Percentiles rank a stretch among this genome's conserved stretches.
Evolutionary conservation across 805 yeast species (phyloP).

Genomic region (Yarrowia keelungensis): DNA sequence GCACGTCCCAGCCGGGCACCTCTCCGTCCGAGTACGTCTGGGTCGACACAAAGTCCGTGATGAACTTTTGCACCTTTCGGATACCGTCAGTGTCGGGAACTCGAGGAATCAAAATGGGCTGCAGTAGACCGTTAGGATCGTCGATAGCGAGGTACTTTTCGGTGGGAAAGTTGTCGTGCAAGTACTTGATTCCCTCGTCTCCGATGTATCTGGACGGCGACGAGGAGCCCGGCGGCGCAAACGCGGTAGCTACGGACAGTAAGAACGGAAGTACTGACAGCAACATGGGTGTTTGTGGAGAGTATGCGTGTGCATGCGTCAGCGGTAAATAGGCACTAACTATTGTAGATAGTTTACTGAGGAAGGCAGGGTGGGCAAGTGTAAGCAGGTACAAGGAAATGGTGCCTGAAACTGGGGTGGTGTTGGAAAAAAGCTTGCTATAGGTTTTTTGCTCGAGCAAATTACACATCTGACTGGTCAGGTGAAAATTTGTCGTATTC

Average conservation of each 20-base stretch:
- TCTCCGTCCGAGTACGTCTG: constrained; percentile 31
- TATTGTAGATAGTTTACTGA: too few species aligned
- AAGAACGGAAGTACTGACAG: constrained; percentile 5
- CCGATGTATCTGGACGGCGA: constrained; percentile 33
- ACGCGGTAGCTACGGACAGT: constrained; percentile 16
- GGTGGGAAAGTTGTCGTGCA: constrained; percentile 40
- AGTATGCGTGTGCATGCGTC: constrained; percentile 17
- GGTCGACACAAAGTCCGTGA: constrained; percentile 41
- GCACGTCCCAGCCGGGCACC: constrained; percentile 45
- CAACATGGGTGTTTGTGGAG: constrained; percentile 27
- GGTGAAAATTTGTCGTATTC: too few species aligned
- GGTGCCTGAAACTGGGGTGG: too few species aligned
- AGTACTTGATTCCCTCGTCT: constrained; percentile 16
- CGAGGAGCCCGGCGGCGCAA: constrained; percentile 33
- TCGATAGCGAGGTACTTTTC: constrained; percentile 40
- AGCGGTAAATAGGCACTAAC: not conserved
- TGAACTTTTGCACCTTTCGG: constrained; percentile 50
- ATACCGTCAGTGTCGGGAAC: constrained; percentile 56
- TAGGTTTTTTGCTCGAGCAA: too few species aligned
- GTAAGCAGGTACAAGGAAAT: too few species aligned
- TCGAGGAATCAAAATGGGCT: constrained; percentile 50
- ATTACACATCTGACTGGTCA: too few species aligned
- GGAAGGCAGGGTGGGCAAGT: too few species aligned
- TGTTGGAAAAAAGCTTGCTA: too few species aligned
- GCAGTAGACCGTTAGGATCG: constrained; percentile 44